phyloP scores from a whole-genome alignment of 148 eudicot species.

The Agrostemma githago region DNA sequence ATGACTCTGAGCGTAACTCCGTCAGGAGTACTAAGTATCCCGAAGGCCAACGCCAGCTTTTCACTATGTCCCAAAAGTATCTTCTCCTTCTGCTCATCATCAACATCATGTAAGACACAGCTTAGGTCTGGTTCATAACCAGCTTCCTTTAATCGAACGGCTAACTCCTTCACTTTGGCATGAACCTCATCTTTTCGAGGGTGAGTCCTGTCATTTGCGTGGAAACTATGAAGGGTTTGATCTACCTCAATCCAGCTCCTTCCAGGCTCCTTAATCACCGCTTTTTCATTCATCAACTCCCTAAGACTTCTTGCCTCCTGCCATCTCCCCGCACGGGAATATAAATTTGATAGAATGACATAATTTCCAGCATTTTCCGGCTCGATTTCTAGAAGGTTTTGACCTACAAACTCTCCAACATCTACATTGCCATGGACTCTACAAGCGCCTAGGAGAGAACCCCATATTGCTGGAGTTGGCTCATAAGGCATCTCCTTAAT shows the following conservation, averaged over 20 bases:
- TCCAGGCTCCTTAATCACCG: constrained; percentile 70
- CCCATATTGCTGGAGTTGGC: constrained; percentile 88
- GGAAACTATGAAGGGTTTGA: constrained; percentile 62
- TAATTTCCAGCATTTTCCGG: constrained; percentile 88
- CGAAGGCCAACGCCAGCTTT: constrained; percentile 70
- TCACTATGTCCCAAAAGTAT: constrained; percentile 73
- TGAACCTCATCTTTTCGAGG: constrained; percentile 54
- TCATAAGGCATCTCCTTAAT: constrained; percentile 61
- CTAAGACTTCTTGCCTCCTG: constrained; percentile 60
- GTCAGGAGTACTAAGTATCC: constrained; percentile 42
- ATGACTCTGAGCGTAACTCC: constrained; percentile 55
- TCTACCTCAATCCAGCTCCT: constrained; percentile 78
- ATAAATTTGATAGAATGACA: constrained; percentile 63
- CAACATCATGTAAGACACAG: constrained; percentile 68
- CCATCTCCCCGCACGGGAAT: constrained; percentile 81
- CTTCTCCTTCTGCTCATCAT: constrained; percentile 82
- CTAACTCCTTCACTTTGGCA: constrained; percentile 53
- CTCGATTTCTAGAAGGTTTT: constrained; percentile 56
- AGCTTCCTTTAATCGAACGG: constrained; percentile 45
- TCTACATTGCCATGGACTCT: constrained; percentile 55
- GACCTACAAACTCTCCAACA: constrained; percentile 60
- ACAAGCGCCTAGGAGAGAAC: constrained; percentile 87
- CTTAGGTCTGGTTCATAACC: constrained; percentile 71
- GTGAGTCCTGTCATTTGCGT: constrained; percentile 61
- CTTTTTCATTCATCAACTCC: constrained; percentile 58